Evolutionary conservation across 164 flowering plant genomes (phyloP), one percentile per base, ranked within the genome.

Genomic region (Macadamia integrifolia): DNA sequence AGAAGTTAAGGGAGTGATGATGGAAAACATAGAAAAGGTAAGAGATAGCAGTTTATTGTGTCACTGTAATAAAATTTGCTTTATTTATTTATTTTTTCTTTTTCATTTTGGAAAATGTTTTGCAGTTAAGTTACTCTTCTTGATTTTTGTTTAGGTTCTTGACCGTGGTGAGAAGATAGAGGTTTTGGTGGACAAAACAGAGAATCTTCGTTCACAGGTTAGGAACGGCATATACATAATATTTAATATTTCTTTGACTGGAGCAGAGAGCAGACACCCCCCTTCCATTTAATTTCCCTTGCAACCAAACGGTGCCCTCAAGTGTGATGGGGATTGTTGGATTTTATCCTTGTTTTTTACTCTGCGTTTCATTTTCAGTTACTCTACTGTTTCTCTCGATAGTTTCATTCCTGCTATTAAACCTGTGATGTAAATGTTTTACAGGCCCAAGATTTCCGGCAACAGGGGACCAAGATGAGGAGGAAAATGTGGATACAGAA

Each of bases 81-180:
- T 56, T 28, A 58, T 8, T 0, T 18, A 1, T 35, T 1, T n/a
- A 35, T 68, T 28, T 67, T 8, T 0, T 18, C 3, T 35, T 1
- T n/a, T 35, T 68, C 30, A 30, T 29, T 60, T 17, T 40, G 15
- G 17, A 52, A 43, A 18, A 15, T 29, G 29, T 65, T 46, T 14
- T 44, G 58, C 53, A 49, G 31, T 60, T 14, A 42, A 31, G 23
- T 49, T 14, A 15, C 53, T 43, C 18, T 28, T 49, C n/a, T 52
- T n/a, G 46, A 50, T 69, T 10, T 58, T 18, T 43, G 14, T 76
- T 78, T 81, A 92, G 98, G 98, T 92, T 73, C 94, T 92, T 66
- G 98, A 92, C 66, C 91, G 98, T 75, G 98, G 96, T 61, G 98
- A 90, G 76, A 92, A 90, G 71, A 92, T 90, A 72, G 98, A 92